Conservation (phyloP, 2,329 filamentous ascomycete species). For the Fusarium camptoceras region DNA sequence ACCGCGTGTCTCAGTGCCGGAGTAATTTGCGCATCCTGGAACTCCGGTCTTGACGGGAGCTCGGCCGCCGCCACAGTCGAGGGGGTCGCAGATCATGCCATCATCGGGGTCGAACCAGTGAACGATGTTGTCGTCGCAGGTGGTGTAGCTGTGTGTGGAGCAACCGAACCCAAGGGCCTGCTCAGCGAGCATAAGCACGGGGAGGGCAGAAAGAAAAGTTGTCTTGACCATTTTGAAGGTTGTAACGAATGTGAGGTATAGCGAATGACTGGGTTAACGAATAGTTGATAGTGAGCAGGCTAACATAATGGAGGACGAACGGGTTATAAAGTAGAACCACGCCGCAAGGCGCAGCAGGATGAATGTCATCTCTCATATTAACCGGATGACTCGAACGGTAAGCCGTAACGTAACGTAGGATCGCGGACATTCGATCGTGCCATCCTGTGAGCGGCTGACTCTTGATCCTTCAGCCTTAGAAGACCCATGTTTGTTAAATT, state of each 20-base stretch:
- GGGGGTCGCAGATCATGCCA: conserved; percentile 63
- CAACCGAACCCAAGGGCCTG: conserved; percentile 25
- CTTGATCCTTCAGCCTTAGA: neutral
- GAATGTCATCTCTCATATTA: neutral
- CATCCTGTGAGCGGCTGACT: neutral
- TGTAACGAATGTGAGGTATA: neutral
- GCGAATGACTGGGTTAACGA: conserved; percentile 5
- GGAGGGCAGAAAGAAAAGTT: neutral
- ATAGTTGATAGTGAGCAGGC: neutral
- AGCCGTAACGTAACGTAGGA: neutral
- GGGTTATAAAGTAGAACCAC: neutral
- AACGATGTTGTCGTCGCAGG: conserved; percentile 42
- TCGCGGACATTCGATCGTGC: neutral
- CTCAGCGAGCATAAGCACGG: conserved; percentile 26
- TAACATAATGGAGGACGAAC: neutral
- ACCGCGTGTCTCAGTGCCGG: conserved; percentile 49
- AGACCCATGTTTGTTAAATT: conserved; percentile 1
- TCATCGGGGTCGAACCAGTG: conserved; percentile 60
- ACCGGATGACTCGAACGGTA: neutral
- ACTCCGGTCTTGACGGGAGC: conserved; percentile 63
- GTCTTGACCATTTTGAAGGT: conserved; percentile 19
- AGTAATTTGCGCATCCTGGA: conserved; percentile 61
- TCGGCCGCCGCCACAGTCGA: conserved; percentile 66
- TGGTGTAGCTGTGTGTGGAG: conserved; percentile 30
- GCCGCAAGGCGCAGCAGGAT: neutral